A percentile compares a stretch with the other conserved stretches of the same genome.
Evolutionary conservation across 257 asterid genomes (phyloP).

Genomic region (Penstemon barbatus): DNA sequence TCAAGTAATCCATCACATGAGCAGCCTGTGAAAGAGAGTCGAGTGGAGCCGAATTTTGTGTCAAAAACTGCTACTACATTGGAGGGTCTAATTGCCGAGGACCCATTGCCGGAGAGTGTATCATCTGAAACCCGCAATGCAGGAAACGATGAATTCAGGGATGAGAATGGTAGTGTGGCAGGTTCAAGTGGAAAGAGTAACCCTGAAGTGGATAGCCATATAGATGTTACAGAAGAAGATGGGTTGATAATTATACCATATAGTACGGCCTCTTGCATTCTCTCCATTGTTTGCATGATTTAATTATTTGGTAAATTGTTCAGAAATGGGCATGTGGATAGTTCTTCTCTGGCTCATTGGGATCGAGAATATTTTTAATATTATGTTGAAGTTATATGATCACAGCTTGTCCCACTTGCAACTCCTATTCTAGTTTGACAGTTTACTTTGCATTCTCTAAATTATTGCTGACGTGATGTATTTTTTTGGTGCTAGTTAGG

Average conservation of each 20-base stretch:
- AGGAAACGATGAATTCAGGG: slow-evolving; percentile 45
- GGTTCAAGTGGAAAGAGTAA: slow-evolving; percentile 43
- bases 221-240: slow-evolving; percentile 72
- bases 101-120: slow-evolving; percentile 41
- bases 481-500: neutral
- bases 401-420: slow-evolving; percentile 7
- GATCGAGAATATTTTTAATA: neutral
- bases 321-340: slow-evolving; percentile 1
- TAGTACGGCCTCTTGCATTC: slow-evolving; percentile 47
- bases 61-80: slow-evolving; percentile 47
- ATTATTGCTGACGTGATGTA: neutral
- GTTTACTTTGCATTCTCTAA: neutral
- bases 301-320: slow-evolving; percentile 18
- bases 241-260: slow-evolving; percentile 77
- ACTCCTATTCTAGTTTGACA: neutral
- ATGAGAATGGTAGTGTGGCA: slow-evolving; percentile 42
- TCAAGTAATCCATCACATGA: slow-evolving; percentile 67
- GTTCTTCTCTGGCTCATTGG: slow-evolving; percentile 7
- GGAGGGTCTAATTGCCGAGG: slow-evolving; percentile 70
- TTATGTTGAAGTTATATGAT: neutral
- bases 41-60: slow-evolving; percentile 36
- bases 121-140: slow-evolving; percentile 41
- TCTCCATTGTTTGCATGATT: slow-evolving; percentile 25
- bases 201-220: slow-evolving; percentile 53
- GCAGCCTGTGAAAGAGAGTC: slow-evolving; percentile 54